These are phyloP conservation scores for Trichoderma semiorbis DNA, from an alignment of 2,329 filamentous ascomycete species.

Conservation along the genomic window DNA sequence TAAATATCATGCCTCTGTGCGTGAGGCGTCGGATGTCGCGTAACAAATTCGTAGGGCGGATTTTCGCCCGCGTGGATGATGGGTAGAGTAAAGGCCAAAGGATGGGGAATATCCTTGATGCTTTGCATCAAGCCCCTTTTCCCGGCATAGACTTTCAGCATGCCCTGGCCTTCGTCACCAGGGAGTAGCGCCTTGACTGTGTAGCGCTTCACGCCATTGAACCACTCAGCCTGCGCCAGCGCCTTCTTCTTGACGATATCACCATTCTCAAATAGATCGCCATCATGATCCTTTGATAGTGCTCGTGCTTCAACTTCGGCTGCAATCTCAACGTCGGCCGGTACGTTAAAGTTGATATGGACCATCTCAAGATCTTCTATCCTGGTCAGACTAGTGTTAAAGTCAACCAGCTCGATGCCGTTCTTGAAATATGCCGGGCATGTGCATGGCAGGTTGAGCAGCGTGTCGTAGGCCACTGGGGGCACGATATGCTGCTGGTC, in stretches of 20 bases:
- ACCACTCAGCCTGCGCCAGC: constrained; percentile 89
- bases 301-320: constrained; percentile 87
- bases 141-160: constrained; percentile 88
- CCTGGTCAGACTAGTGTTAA: constrained; percentile 80
- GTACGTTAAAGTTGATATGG: constrained; percentile 83
- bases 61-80: constrained; percentile 89
- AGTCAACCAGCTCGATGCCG: constrained; percentile 74
- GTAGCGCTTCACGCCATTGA: constrained; percentile 80
- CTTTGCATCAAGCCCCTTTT: constrained; percentile 96
- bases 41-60: constrained; percentile 88
- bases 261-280: constrained; percentile 89
- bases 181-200: constrained; percentile 90
- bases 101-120: constrained; percentile 92
- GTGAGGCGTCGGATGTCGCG: constrained; percentile 91
- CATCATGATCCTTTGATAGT: constrained; percentile 78
- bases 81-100: constrained; percentile 83
- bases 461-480: constrained; percentile 76
- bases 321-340: constrained; percentile 83
- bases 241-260: constrained; percentile 82
- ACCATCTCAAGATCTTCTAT: constrained; percentile 92
- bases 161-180: constrained; percentile 83
- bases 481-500: constrained; percentile 92
- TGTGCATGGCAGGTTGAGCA: constrained; percentile 81
- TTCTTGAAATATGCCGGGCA: constrained; percentile 88
- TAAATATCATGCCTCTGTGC: constrained; percentile 97